Evolutionary conservation across 148 eudicot species (phyloP), one percentile per base, ranked within the genome.

Genomic region (Agrostemma githago): DNA sequence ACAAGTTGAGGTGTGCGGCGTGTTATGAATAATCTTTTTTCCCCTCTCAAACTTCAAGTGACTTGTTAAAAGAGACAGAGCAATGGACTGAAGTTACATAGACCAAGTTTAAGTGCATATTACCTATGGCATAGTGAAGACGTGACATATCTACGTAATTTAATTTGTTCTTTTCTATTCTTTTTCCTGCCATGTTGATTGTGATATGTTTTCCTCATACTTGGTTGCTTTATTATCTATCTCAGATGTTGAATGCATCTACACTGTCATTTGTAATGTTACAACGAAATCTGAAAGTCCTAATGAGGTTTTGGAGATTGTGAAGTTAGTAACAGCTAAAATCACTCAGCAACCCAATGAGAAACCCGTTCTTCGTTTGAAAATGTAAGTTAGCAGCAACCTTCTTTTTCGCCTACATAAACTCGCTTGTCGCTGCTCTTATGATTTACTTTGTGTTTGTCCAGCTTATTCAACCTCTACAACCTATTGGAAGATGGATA

Each of bases 381-480:
- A 90, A 80, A 90, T 95, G 99, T 95, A 86, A 71, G 62, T 53
- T 6, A 41, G 1, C 4, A 39, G 38, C 53, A 40, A 73, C 11
- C 11, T 46, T 58, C 54, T 51, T 40, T 68, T 61, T 72, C 34
- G 43, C 57, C 58, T 67, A 41, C 64, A 68, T 69, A 58, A 62
- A 62, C 12, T 65, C 10, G 59, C 19, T 68, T 41, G 65, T 46
- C 57, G 26, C 71, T 8, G 1, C 65, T 76, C 71, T 8, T 2
- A 67, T 76, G n/a, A 66, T 38, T 6, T 65, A 37, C 57, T 20
- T 15, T 69, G n/a, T 76, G 6, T 43, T 15, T 71, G 5, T 80
- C 58, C 88, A 95, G 99, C 81, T 83, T 95, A 91, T 89, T 92
- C 81, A 95, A 89, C 75, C 89, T 95, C 60, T 95, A 90, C 78